Base-by-base conservation (phyloP, 176 grass and related monocot species). In the Carex parvula region DNA sequence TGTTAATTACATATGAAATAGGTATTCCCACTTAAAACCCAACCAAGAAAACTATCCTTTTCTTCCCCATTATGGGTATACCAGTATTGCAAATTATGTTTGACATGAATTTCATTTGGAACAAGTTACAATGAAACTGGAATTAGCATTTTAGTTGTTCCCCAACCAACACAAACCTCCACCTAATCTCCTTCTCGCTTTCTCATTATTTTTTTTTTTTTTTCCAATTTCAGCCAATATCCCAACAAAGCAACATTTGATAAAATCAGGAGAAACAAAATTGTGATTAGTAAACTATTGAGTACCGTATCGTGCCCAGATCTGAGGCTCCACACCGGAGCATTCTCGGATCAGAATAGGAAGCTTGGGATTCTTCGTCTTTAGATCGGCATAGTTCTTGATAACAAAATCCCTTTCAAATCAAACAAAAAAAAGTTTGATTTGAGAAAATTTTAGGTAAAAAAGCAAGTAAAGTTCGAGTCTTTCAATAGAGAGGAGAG, bases 331-430 rank as follows among this genome's bases (percentile, higher is more conserved):
- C 14, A 98, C 91, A 35, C 96, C 89, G 37, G 90, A 88, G 88
- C 96, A 99, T 91, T 99, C 96, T 63, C 96, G 93, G 89, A 99
- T 89, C 60, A 99, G 89, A 87, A 99, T 87, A 0, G 96, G 96
- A 33, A 95, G 89, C 35, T 92, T 81, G 0, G 93, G 96, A 77
- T 95, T 99, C 67, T 83, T 88, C 11, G 91, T 84, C 85, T 99
- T 99, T 83, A 99, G 90, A 70, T 99, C 91, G 61, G 87, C 78
- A 66, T 99, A 99, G 88, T 95, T 95, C 88, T 91, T 91, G 48
- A 90, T 57, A 50, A 95, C 91, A 83, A 99, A 99, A n/a, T 99
- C 96, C 86, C 96, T 99, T 88, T 16, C 11, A 77, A 1, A 37
- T 87, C 18, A 15, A 58, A 64, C 52, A n/a, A 41, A 71, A 68